Evolutionary conservation across 768 basidiomycete species (phyloP).

Genomic region (Stropharia rugosoannulata): DNA sequence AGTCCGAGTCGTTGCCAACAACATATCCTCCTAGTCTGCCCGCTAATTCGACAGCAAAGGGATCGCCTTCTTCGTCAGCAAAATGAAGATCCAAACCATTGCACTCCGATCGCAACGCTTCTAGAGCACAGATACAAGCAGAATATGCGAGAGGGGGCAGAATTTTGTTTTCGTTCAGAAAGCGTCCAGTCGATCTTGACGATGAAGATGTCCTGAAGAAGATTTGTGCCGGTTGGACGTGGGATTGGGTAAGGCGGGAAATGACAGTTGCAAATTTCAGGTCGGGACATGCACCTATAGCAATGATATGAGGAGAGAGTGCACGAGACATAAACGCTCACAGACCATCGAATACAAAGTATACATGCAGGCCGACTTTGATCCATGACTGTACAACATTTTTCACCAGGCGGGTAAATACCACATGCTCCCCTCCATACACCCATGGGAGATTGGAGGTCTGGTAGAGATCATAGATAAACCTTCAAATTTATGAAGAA

Average conservation of each 20-base stretch:
- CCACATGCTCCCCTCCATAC: constrained; percentile 78
- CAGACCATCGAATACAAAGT: constrained; percentile 85
- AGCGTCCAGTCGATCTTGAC: constrained; percentile 64
- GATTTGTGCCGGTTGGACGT: constrained; percentile 60
- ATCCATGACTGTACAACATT: constrained; percentile 67
- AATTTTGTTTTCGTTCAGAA: constrained; percentile 71
- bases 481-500: constrained; percentile 40
- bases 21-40: constrained; percentile 73
- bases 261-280: constrained; percentile 71
- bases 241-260: constrained; percentile 54
- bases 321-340: constrained; percentile 10
- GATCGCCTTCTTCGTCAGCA: constrained; percentile 82
- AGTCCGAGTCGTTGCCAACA: constrained; percentile 80
- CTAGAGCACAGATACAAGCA: constrained; percentile 57
- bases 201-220: constrained; percentile 78
- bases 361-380: constrained; percentile 56
- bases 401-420: constrained; percentile 48
- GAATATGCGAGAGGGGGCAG: constrained; percentile 66
- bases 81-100: constrained; percentile 55
- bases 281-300: constrained; percentile 63
- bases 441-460: constrained; percentile 74
- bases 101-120: constrained; percentile 31
- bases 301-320: constrained; percentile 12
- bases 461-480: constrained; percentile 69
- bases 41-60: constrained; percentile 82